These are phyloP conservation scores for Jatropha multifida DNA, from an alignment of 441 rosid species.

Conservation along the genomic window DNA sequence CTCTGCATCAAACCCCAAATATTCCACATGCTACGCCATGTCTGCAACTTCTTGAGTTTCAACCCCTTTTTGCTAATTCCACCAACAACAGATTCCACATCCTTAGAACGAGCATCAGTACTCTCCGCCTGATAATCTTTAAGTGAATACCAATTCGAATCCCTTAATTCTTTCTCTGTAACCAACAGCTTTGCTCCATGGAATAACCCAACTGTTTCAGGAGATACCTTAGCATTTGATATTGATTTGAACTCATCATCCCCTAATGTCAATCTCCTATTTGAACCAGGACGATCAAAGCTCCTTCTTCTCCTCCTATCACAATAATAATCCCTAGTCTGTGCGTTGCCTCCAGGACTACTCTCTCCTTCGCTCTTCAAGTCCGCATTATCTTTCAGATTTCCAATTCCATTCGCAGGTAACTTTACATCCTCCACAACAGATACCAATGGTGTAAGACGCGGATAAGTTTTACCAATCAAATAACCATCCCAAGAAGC, in stretches of 20 bases:
- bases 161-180: constrained; percentile 67
- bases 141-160: constrained; percentile 65
- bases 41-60: constrained; percentile 56
- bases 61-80: constrained; percentile 35
- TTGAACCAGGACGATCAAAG: constrained; percentile 69
- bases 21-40: constrained; percentile 76
- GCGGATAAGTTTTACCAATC: constrained; percentile 60
- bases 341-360: constrained; percentile 83
- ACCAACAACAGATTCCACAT: constrained; percentile 52
- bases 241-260: constrained; percentile 72
- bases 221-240: constrained; percentile 71
- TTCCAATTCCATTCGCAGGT: constrained; percentile 62
- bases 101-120: constrained; percentile 46
- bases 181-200: constrained; percentile 75
- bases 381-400: constrained; percentile 27
- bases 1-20: constrained; percentile 74
- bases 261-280: constrained; percentile 65
- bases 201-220: constrained; percentile 67
- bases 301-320: constrained; percentile 75
- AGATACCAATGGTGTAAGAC: constrained; percentile 68
- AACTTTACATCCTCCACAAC: constrained; percentile 45
- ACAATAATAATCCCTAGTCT: constrained; percentile 83
- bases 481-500: constrained; percentile 95
- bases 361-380: constrained; percentile 39
- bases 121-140: constrained; percentile 48